Base-by-base conservation (phyloP, 176 grass and related monocot species). In the Bolboschoenus planiculmis region DNA sequence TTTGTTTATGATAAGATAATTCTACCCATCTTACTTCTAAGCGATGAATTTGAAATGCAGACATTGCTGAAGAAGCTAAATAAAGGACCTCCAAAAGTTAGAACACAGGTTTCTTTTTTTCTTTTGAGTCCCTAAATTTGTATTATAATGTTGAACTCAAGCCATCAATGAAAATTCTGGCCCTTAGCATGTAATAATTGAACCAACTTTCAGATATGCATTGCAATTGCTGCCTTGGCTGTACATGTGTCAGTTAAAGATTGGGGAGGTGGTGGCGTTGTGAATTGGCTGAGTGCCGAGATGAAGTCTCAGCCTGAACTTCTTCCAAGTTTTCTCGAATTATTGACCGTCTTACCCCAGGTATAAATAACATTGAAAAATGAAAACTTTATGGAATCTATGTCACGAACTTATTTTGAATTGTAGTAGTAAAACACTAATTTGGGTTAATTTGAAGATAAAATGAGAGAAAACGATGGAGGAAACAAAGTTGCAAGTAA, bases 191-290 rank as follows among this genome's bases (percentile, higher is more conserved):
- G 42, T 51, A 76, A 26, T 33, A 76, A 76, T 50, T 14, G 20
- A 70, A 44, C 14, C 29, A 51, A 77, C 74, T 31, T 91, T 89
- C 88, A 99, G 96, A 95, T 99, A 84, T 99, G 96, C 78, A 91
- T 95, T 85, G 96, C 96, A 84, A 90, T 99, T 84, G 91, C 90
- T 86, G 96, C 92, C 85, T 85, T 99, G 86, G 91, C 96, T 73
- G 93, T 95, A 75, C 96, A 99, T 88, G 92, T 99, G 84, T 89
- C 96, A 36, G 71, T 95, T 29, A 91, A 95, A 87, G 96, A 99
- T 81, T 99, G 96, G 96, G 92, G 96, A 84, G 89, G 88, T 71
- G 92, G 96, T 86, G 96, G 96, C 34, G 88, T 99, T 87, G 84
- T 99, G 29, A 95, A 91, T 87, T 99, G 92, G 92, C 73, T 99